A percentile compares a stretch with the other conserved stretches of the same genome.
phyloP scores from a whole-genome alignment of 2,329 filamentous ascomycete species.

The Chlorencoelia australis region DNA sequence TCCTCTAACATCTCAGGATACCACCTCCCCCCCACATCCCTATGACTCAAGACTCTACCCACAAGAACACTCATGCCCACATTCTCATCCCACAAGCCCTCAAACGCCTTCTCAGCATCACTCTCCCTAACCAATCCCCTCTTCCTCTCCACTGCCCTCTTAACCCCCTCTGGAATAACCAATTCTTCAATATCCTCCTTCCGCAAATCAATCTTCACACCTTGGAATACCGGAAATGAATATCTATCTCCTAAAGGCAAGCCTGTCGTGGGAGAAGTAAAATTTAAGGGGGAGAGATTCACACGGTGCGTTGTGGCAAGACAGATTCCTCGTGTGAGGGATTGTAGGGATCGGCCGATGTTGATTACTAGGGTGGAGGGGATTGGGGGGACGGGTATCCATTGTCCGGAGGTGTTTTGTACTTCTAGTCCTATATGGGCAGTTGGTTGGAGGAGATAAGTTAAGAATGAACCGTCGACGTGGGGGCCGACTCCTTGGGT shows the following conservation, averaged over 20 bases:
- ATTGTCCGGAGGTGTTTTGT: slow-evolving; percentile 66
- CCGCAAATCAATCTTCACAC: slow-evolving; percentile 46
- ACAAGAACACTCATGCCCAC: no score
- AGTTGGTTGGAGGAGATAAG: slow-evolving; percentile 71
- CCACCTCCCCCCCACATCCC: slow-evolving; percentile 76
- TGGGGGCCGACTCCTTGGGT: slow-evolving; percentile 65
- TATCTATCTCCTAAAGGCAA: slow-evolving; percentile 74
- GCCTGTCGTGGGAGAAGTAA: no score
- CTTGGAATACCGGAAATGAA: slow-evolving; percentile 77
- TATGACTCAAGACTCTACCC: slow-evolving; percentile 79
- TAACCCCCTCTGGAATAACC: slow-evolving; percentile 55
- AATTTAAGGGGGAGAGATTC: no score
- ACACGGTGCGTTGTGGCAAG: no score
- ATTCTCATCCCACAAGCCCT: no score
- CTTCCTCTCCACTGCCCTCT: slow-evolving; percentile 49
- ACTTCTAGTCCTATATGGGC: slow-evolving; percentile 71
- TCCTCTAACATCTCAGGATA: slow-evolving; percentile 49
- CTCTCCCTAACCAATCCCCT: slow-evolving; percentile 63
- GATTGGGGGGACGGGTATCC: no score
- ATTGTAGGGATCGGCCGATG: no score
- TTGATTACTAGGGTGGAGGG: no score
- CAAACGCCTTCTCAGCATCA: slow-evolving; percentile 74
- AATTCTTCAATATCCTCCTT: slow-evolving; percentile 37
- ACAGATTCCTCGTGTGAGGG: no score
- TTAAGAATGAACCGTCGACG: slow-evolving; percentile 77